These are phyloP conservation scores for Tetrahymena malaccensis DNA, from an alignment of 73 alveolate genomes.

Conservation along the genomic window DNA sequence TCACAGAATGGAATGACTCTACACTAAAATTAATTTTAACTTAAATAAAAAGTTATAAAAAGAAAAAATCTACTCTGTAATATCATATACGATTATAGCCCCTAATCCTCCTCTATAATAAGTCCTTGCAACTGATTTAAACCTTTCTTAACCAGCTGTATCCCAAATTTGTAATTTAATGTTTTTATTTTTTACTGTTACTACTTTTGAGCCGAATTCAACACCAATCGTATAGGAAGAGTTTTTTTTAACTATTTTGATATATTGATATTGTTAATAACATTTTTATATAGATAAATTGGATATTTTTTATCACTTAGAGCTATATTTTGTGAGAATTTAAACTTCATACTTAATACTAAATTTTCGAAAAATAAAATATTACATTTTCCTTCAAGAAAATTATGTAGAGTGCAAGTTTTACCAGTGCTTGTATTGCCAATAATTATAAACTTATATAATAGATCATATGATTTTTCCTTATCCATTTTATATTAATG, in stretches of 20 bases:
- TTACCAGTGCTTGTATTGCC: slow-evolving; percentile 57
- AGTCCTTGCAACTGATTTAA: slow-evolving; percentile 73
- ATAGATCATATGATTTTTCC: slow-evolving; percentile 35
- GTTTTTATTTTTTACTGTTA: slow-evolving; percentile 55
- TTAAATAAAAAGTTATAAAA: neutral
- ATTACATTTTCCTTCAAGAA: slow-evolving; percentile 33
- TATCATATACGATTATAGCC: slow-evolving; percentile 70
- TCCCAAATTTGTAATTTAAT: slow-evolving; percentile 85
- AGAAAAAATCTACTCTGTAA: slow-evolving; percentile 14
- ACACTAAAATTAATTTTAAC: neutral
- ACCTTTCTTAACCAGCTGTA: slow-evolving; percentile 88
- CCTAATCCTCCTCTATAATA: slow-evolving; percentile 87
- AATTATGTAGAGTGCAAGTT: slow-evolving; percentile 39
- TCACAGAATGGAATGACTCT: slow-evolving; percentile 57
- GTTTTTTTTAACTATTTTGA: slow-evolving; percentile 21
- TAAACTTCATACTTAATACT: neutral
- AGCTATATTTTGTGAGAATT: neutral
- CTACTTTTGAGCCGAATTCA: slow-evolving; percentile 72
- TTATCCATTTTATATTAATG: slow-evolving; percentile 1
- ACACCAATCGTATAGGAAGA: slow-evolving; percentile 74
- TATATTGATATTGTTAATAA: too few species aligned
- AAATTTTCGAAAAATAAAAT: neutral
- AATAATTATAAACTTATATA: slow-evolving; percentile 45
- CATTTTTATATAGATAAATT: neutral
- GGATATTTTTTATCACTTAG: neutral